Base-by-base conservation (phyloP, 768 basidiomycete genomes). In the Collybia mongolica region DNA sequence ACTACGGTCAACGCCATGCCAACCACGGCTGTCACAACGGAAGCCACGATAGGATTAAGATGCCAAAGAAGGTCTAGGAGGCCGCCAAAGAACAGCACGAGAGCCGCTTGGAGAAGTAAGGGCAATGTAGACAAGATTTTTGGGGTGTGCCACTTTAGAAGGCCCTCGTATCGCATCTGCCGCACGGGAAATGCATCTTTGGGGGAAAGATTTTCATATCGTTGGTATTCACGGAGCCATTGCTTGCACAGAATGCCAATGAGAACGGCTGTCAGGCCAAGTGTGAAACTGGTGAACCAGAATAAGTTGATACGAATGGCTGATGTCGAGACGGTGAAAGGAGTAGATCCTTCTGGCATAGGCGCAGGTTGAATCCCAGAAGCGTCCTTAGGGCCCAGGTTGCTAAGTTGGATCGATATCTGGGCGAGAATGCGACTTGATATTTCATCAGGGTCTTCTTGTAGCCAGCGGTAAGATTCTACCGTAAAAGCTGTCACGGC, bases 401-500 rank as follows among this genome's bases (percentile, higher is more conserved):
- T 12, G 29, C 17, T 18, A 39, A 39, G 8, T 35, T 59, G 57
- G 18, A 54, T 44, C 15, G 57, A 51, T 9, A 63, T 53, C 22
- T 54, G 55, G 3, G 60, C 47, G 19, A 73, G 56, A 44, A 68
- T 60, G 38, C 49, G 55, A 17, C 54, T 55, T 8, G 63, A 63
- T n/a, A 53, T 53, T 6, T 64, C 60, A 20, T 49, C 46, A 1
- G 68, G 58, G 44, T 74, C 58, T 39, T 60, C 62, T 17, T 62
- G 48, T 9, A 75, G 61, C 24, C 58, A 52, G 28, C 63, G 57
- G 48, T 72, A 68, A 14, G 66, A 69, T 44, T 71, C 65, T 15
- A 72, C 61, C 5, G 70, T 64, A 48, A 75, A 75, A 1, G 72
- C 62, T 3, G 67, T 69, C 14, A 72, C 60, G 1, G 66, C 67